phyloP scores from a whole-genome alignment of 2,329 filamentous ascomycete genomes.

The Neofusicoccum kwambonambiense region DNA sequence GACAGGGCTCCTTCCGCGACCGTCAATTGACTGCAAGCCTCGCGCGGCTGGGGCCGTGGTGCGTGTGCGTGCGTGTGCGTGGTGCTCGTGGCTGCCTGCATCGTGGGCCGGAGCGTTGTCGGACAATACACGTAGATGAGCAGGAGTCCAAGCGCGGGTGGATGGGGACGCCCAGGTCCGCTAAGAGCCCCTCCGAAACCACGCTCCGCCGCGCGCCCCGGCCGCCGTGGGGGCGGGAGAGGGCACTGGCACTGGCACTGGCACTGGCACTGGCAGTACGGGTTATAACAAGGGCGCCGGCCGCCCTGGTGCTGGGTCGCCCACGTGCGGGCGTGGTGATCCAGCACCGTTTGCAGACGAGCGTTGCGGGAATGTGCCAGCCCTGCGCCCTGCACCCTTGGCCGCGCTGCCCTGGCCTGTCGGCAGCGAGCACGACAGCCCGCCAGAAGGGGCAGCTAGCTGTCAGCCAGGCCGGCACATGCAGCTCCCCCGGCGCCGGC shows the following conservation, averaged over 20 bases:
- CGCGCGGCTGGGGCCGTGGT: not conserved
- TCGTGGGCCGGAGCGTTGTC: not conserved
- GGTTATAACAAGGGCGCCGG: not conserved
- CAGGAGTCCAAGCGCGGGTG: not conserved
- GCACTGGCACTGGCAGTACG: no score
- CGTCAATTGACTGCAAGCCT: not conserved
- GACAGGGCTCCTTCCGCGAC: not conserved
- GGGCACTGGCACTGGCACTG: not conserved
- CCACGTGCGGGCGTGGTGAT: constrained; percentile 1
- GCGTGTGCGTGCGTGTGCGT: not conserved
- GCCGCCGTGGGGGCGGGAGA: not conserved
- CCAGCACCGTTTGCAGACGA: not conserved
- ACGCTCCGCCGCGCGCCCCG: not conserved
- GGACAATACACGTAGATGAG: not conserved
- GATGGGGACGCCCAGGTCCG: not conserved
- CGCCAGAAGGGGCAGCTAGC: constrained; percentile 3
- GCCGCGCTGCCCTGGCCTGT: no score
- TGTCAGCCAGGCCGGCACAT: not conserved
- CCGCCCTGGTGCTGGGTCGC: not conserved
- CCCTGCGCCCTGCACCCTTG: not conserved
- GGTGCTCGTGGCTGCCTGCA: not conserved
- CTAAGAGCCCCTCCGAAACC: not conserved
- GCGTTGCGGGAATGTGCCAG: not conserved
- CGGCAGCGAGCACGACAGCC: not conserved
- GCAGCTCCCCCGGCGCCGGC: not conserved